Percentiles rank a stretch among this genome's conserved stretches.
These are phyloP conservation scores for Boletales sp. DNA, from an alignment of 768 basidiomycete genomes.

Conservation along the genomic window DNA sequence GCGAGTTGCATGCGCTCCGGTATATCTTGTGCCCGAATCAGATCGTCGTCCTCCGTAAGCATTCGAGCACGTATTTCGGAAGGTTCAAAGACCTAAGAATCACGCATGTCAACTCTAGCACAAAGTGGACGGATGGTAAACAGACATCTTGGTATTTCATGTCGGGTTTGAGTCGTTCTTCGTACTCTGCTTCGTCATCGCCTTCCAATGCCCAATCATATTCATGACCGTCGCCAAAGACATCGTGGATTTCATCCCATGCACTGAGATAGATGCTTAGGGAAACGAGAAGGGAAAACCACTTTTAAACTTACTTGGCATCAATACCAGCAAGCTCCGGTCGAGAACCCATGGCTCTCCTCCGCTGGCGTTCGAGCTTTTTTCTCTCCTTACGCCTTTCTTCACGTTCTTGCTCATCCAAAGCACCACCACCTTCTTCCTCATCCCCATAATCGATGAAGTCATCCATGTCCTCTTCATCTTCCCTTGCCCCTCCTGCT, in stretches of 20 bases:
- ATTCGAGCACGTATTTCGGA: slow-evolving; percentile 88
- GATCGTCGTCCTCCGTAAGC: slow-evolving; percentile 90
- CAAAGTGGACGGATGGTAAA: slow-evolving; percentile 7
- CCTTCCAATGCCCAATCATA: slow-evolving; percentile 92
- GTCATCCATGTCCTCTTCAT: slow-evolving; percentile 66
- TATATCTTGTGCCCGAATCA: slow-evolving; percentile 84
- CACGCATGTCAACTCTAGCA: slow-evolving; percentile 2
- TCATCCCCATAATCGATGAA: slow-evolving; percentile 79
- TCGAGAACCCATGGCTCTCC: slow-evolving; percentile 60
- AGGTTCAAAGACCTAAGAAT: slow-evolving; percentile 88
- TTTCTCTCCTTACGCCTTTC: slow-evolving; percentile 66
- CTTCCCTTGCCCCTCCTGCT: slow-evolving; percentile 41
- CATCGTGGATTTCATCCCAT: slow-evolving; percentile 94
- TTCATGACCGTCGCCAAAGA: slow-evolving; percentile 95
- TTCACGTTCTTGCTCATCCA: slow-evolving; percentile 76
- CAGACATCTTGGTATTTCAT: slow-evolving; percentile 83
- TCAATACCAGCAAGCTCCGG: slow-evolving; percentile 79
- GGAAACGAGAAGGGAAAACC: background rate
- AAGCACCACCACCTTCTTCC: slow-evolving; percentile 74
- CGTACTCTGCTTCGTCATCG: slow-evolving; percentile 57
- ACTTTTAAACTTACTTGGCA: slow-evolving; percentile 57
- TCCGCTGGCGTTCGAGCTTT: slow-evolving; percentile 59
- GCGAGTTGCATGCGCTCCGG: slow-evolving; percentile 96
- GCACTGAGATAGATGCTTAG: slow-evolving; percentile 49
- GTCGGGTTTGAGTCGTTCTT: slow-evolving; percentile 56